Evolutionary conservation across 1,284 basidiomycete species (phyloP), one percentile per base, ranked within the genome.

Genomic region (Papiliotrema laurentii): DNA sequence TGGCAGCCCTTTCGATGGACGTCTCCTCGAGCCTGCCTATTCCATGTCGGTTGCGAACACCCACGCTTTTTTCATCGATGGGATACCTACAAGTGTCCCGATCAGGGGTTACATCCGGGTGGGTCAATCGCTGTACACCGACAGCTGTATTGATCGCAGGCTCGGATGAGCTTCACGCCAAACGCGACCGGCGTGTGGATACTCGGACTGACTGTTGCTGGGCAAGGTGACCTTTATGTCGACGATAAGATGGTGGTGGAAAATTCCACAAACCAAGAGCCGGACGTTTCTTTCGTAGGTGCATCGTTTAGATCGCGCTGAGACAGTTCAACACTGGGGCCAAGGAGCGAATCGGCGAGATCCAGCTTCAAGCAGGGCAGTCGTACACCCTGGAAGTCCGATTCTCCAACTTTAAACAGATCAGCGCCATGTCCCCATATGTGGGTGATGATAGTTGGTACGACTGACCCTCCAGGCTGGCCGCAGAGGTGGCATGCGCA

Each of bases 181-280:
- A 31, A 31, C 30, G 16, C 10, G 16, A 31, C 30, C 9, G 30
- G 30, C 9, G 30, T 10, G 10, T 31, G 30, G 19, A 41, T 22
- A 13, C 6, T 26, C 11, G 39, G 30, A 10, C 30, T 31, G 16
- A 16, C 30, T 9, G 30, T 31, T 10, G 30, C 30, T 7, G 39
- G 39, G 7, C 18, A 49, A 55, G 40, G 55, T 56, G 38, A 51
- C 25, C 35, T 56, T 14, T 85, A 76, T 71, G 69, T 85, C 10
- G 65, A 85, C 52, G 79, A 76, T 5, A 67, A 79, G 55, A 63
- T 83, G 47, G 71, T 76, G 2, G 81, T 85, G 45, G 82, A 85
- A 63, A 85, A 85, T 59, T 84, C 82, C 82, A 82, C 80, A 16
- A 79, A 78, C 52, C 49, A 49, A 43, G 21, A 28, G 3, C 31